phyloP scores from a whole-genome alignment of 2,329 filamentous ascomycete genomes.

The Dothistroma septosporum region DNA sequence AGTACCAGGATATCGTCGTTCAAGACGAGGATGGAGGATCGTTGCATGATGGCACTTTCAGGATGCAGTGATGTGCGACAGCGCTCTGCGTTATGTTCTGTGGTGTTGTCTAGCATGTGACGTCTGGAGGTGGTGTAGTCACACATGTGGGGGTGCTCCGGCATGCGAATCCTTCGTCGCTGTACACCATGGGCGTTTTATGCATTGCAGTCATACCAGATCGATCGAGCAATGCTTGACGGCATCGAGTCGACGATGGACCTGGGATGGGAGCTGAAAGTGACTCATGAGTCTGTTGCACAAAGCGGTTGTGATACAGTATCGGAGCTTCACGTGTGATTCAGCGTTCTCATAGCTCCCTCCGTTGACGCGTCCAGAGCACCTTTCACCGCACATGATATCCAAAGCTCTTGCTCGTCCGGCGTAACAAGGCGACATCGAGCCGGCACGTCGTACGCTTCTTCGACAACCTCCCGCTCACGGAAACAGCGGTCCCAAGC shows the following conservation, averaged over 20 bases:
- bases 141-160: not conserved
- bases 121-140: not conserved
- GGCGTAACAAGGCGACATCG: not conserved
- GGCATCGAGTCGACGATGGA: too few relatives aligned
- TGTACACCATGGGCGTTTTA: too few relatives aligned
- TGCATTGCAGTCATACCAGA: too few relatives aligned
- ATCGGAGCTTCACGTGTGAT: not conserved
- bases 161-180: too few relatives aligned
- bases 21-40: conserved; percentile 2
- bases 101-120: not conserved
- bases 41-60: not conserved
- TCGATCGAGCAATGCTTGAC: too few relatives aligned
- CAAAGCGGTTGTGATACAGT: not conserved
- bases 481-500: not conserved
- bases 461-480: not conserved
- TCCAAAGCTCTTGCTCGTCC: not conserved
- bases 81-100: not conserved
- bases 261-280: too few relatives aligned
- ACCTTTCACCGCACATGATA: not conserved
- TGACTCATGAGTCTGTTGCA: not conserved
- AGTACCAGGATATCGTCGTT: conserved; percentile 3
- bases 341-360: not conserved
- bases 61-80: not conserved
- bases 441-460: not conserved
- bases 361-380: not conserved